phyloP scores from a whole-genome alignment of 225 moss, liverwort and hornwort species.

The Physcomitrium patens region DNA sequence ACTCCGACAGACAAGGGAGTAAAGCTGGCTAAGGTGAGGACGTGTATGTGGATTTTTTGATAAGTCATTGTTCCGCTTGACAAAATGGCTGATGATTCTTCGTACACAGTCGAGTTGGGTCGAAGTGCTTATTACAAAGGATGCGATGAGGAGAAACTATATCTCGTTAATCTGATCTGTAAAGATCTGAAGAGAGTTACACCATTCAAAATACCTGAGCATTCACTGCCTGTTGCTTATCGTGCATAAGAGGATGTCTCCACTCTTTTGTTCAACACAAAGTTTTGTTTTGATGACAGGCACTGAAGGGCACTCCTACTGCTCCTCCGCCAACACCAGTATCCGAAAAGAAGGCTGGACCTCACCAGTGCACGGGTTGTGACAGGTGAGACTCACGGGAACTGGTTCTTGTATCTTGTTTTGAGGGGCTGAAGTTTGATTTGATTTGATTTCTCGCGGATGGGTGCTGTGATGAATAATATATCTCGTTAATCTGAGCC shows the following conservation, averaged over 20 bases:
- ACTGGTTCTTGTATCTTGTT: neutral
- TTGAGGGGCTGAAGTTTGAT: neutral
- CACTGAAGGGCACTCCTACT: slow-evolving; percentile 43
- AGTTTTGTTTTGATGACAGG: slow-evolving; percentile 19
- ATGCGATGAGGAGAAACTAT: slow-evolving; percentile 34
- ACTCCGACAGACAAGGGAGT: slow-evolving; percentile 39
- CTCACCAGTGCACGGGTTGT: slow-evolving; percentile 47
- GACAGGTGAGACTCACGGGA: slow-evolving; percentile 30
- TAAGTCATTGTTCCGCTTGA: neutral
- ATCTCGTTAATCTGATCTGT: slow-evolving; percentile 32
- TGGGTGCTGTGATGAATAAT: slow-evolving; percentile 46
- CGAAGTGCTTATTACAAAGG: neutral
- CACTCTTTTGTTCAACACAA: neutral
- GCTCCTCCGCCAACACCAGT: slow-evolving; percentile 47
- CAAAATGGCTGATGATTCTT: neutral
- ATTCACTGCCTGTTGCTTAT: neutral
- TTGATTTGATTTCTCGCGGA: neutral
- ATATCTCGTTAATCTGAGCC: slow-evolving; percentile 58
- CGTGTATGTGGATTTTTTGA: neutral
- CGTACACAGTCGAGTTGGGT: neutral
- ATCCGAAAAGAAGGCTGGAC: slow-evolving; percentile 49
- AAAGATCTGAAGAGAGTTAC: too few relatives aligned
- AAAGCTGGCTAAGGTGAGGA: slow-evolving; percentile 42
- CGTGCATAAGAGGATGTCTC: neutral
- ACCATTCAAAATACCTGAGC: slow-evolving; percentile 25